Evolutionary conservation across 2,329 filamentous ascomycete genomes (phyloP).

Genomic region (Dactylella cylindrospora): DNA sequence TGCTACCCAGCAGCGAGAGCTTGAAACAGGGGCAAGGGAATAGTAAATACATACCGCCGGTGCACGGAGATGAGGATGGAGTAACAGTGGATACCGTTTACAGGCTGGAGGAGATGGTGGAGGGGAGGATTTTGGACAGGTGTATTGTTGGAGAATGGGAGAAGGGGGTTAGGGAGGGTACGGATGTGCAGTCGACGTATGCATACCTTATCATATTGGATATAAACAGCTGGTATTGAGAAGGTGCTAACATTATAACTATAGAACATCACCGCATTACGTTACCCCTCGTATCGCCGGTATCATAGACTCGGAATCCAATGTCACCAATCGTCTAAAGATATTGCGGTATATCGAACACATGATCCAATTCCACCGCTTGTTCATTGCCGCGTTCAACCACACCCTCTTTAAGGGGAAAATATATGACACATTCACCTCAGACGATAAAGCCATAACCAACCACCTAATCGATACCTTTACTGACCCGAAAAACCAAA

Average conservation of each 20-base stretch:
- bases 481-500: slow-evolving; percentile 33
- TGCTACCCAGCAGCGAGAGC: slow-evolving; percentile 33
- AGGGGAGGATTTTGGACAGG: slow-evolving; percentile 22
- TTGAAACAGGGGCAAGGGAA: slow-evolving; percentile 30
- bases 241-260: background rate
- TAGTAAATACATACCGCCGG: slow-evolving; percentile 37
- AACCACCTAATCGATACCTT: slow-evolving; percentile 22
- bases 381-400: slow-evolving; percentile 12
- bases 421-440: slow-evolving; percentile 12
- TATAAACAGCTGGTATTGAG: background rate
- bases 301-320: slow-evolving; percentile 29
- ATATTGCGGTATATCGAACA: slow-evolving; percentile 37
- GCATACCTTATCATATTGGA: background rate
- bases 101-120: slow-evolving; percentile 34
- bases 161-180: slow-evolving; percentile 15
- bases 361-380: slow-evolving; percentile 38
- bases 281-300: slow-evolving; percentile 27
- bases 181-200: slow-evolving; percentile 33
- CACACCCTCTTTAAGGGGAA: slow-evolving; percentile 27
- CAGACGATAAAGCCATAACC: slow-evolving; percentile 40
- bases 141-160: slow-evolving; percentile 30
- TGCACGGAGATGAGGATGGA: slow-evolving; percentile 30
- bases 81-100: slow-evolving; percentile 35
- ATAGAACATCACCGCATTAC: slow-evolving; percentile 40
- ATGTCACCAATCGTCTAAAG: slow-evolving; percentile 26